These are phyloP conservation scores for Fusarium clavum DNA, from an alignment of 2,329 filamentous ascomycete species.

Conservation along the genomic window DNA sequence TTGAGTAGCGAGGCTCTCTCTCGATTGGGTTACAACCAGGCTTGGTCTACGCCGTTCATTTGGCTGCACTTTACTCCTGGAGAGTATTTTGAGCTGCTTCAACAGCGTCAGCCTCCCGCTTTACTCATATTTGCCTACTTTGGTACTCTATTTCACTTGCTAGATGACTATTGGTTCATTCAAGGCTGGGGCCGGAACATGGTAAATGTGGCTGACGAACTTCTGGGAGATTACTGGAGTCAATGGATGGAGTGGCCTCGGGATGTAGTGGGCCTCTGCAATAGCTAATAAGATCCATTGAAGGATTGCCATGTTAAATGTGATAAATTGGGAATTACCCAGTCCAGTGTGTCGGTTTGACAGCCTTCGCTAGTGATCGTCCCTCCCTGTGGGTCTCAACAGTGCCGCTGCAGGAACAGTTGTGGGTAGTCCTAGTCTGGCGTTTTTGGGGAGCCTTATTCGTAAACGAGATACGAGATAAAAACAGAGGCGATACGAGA, in stretches of 20 bases:
- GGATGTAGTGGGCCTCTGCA: no score
- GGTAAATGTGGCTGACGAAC: not conserved
- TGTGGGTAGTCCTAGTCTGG: no score
- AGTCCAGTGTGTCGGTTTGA: no score
- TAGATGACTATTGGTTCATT: not conserved
- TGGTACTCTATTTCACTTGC: not conserved
- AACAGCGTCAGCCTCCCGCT: not conserved
- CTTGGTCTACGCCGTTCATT: not conserved
- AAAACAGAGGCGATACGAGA: no score
- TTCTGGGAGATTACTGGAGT: not conserved
- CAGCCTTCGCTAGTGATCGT: no score
- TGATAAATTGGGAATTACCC: no score
- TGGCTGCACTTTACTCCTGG: not conserved
- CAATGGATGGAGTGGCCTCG: not conserved
- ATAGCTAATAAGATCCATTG: no score
- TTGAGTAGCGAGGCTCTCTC: not conserved
- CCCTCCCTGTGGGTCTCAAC: no score
- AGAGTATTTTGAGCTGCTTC: not conserved
- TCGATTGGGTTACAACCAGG: not conserved
- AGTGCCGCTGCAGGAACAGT: no score
- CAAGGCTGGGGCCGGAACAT: not conserved
- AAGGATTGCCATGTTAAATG: no score
- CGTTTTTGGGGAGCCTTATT: no score
- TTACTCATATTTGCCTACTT: not conserved
- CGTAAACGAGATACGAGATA: no score